Evolutionary conservation across 805 yeast genomes (phyloP), one percentile per base, ranked within the genome.

Genomic region (Wickerhamomyces kurtzmanii): DNA sequence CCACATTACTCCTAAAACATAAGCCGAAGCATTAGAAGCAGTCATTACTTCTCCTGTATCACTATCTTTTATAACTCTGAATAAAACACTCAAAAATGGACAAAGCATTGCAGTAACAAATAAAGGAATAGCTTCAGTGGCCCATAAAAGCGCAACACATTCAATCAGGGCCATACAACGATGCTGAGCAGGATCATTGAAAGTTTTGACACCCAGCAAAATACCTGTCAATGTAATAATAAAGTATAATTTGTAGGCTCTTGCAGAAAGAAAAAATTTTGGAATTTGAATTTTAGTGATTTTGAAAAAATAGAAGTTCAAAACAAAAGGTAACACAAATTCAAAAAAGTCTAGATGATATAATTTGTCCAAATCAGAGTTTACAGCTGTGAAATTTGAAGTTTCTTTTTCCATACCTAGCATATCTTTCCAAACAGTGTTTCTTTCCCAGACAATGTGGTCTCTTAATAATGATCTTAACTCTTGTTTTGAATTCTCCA

Each of bases 351-450:
- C 61, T 23, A 59, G 23, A 11, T 42, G 42, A 38, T 53, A 50
- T 20, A 56, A 44, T 26, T 49, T 50, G 26, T 52, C 55, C n/a
- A 55, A 53, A 12, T 50, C 59, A 12, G 56, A 59, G 22, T 59
- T 55, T 5, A 56, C 54, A 20, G 55, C 55, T 16, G 39, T 29
- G 17, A 41, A 40, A 11, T 43, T 47, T 29, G 50, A 51, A 3
- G 81, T 62, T 37, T 83, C 77, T 32, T 89, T 62, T 46, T 84
- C 94, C 44, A 87, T 57, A 6, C 91, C 89, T 38, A 87, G 70
- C 78, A 89, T 76, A 49, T 87, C 96, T 43, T 91, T 75, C 97
- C 97, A 87, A 12, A 86, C 94, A 1, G 95, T 87, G 48, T 83
- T 83, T 54, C 97, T 71, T 55, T 87, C 96, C 93, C 95, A 89